Evolutionary conservation across 768 basidiomycete species (phyloP), one percentile per base, ranked within the genome.

Genomic region (Hemileccinum rubropunctum): DNA sequence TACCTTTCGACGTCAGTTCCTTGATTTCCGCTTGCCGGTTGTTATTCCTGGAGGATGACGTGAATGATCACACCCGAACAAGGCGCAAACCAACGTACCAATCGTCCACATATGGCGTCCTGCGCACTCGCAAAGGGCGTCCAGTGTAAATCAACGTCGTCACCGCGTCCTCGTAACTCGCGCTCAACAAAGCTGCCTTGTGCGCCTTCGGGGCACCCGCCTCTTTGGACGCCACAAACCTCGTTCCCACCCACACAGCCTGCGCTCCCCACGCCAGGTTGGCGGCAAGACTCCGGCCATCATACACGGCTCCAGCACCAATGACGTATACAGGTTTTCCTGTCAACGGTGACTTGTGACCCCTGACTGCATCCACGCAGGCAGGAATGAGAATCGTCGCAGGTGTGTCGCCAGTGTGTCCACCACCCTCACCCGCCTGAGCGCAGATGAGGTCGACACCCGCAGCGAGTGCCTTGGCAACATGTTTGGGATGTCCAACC

Each of bases 401-500:
- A 1, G 93, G 81, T 9, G 85, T 81, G 54, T 89, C 84, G 20
- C 94, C 94, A 0, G 94, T 95, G 74, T 85, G 83, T 13, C 90
- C 90, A 46, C 92, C 91, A 33, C 89, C 94, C 70, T 97, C 94
- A 21, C 91, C 90, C 2, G 87, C 93, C 71, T 95, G 93, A 4
- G 92, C 92, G 60, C 94, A 97, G 64, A 98, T 95, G 52, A 98
- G 74, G 62, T 98, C 94, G 28, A 91, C 88, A 32, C 94, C 95
- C 32, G 76, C 85, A 3, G 78, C 88, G 28, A 95, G 78, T 8
- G 90, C 90, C 66, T 88, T 90, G 41, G 73, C 55, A 39, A 88
- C 88, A 65, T 93, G 90, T 64, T 93, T 95, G 12, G 93, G 92
- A 63, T 93, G 90, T n/a, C 94, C 94, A 51, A 95, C 86, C 90